Base-by-base conservation (phyloP, 352 stramenopile species). In the Globisporangium rhizosaccharum region DNA sequence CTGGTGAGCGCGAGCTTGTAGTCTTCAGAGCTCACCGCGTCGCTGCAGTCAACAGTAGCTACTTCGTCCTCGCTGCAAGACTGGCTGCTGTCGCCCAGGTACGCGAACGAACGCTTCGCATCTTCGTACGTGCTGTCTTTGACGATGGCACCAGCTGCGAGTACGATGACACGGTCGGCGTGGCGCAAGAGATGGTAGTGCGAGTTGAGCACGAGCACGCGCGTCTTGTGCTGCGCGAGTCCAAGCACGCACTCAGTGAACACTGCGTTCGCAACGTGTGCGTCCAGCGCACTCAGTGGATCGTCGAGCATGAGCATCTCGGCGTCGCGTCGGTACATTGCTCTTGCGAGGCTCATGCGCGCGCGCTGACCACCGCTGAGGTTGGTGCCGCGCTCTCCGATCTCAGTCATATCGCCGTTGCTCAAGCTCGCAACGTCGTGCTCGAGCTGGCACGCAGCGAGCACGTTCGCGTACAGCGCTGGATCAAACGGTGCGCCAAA, bases 221-320 rank as follows among this genome's bases (percentile, higher is more conserved):
- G 79, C 9, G 87, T 96, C 56, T 79, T 85, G 41, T 23, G 45
- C 25, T 83, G 39, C 7, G 75, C 71, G 11, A 98, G 62, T 0
- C 62, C 66, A 17, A 64, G 53, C 20, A 99, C 83, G 50, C 89
- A 96, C 26, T 98, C 62, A 6, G 84, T 61, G 62, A 98, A 98
- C 10, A 99, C 68, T 51, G 96, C 83, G 61, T 94, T 89, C 0
- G 87, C 95, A 10, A 99, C 96, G 65, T 99, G 93, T n/a, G 87
- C 81, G 61, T 99, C 96, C 6, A 99, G 86, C 15, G 96, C 96
- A 61, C 80, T 90, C 8, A 99, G 62, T 15, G 91, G 85, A 60
- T 99, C 96, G 63, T 99, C 97, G 14, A 99, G 70, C 25, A 99
- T 65, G 59, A 96, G 82, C 18, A 98, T 67, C 61, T 99, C 92